Conservation (phyloP, 345 rosid species). For the Citrus australasica region DNA sequence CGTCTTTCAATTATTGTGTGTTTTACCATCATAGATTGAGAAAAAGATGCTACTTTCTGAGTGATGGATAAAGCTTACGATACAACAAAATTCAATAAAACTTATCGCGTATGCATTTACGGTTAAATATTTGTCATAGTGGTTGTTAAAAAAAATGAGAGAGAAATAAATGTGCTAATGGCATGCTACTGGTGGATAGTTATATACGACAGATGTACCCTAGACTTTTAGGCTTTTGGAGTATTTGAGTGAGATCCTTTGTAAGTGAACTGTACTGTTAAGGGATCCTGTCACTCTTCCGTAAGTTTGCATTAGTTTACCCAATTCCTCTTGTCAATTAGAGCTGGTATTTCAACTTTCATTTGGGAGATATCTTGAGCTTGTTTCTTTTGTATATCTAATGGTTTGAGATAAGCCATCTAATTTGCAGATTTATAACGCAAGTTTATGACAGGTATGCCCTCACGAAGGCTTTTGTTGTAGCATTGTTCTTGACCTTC, state of each 20-base stretch:
- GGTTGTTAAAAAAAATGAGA: not conserved
- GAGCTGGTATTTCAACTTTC: not conserved
- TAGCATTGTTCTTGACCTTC: slow-evolving; percentile 74
- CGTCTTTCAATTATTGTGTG: not conserved
- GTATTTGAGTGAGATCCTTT: not conserved
- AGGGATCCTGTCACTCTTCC: not conserved
- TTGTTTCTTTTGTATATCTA: not conserved
- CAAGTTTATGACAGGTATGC: slow-evolving; percentile 42
- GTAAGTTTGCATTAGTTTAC: not conserved
- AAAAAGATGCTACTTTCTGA: not conserved
- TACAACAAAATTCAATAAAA: not conserved
- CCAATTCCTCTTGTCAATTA: not conserved
- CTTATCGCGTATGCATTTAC: not conserved
- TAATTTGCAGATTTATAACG: not conserved
- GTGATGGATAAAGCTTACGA: not conserved
- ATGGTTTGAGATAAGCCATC: not conserved
- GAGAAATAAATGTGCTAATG: not conserved
- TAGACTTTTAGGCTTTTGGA: not conserved
- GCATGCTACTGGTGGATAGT: not conserved
- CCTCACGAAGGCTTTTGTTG: slow-evolving; percentile 66
- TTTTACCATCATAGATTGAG: not conserved
- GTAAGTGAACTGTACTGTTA: too few relatives aligned
- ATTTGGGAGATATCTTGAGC: not conserved
- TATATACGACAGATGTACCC: not conserved
- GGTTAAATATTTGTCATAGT: not conserved